Evolutionary conservation across 2,329 filamentous ascomycete species (phyloP), one percentile per base, ranked within the genome.

Genomic region (Furcasterigmium furcatum): DNA sequence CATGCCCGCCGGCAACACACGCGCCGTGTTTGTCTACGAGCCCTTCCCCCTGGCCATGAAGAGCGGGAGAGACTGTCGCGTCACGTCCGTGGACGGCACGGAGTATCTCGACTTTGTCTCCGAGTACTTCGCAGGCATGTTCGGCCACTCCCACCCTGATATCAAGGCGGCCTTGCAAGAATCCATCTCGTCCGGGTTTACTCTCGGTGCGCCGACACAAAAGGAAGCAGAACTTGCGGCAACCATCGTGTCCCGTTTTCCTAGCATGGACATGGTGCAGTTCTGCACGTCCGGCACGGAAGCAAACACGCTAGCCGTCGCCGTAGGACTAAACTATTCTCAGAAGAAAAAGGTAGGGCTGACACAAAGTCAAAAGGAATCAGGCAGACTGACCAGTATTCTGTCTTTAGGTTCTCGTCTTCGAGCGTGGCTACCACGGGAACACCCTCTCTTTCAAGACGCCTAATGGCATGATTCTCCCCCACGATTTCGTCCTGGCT

Each of bases 51-150:
- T 72, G 8, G 61, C 53, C 18, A 67, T 72, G 50, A 62, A 61
- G 45, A 67, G 59, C 19, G 62, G 65, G 12, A 49, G 59, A 29
- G 59, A 62, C 9, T 54, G 61, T 38, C 58, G 60, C 32, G 54
- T 73, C 9, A 64, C 57, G 4, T 70, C 68, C 5, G 68, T 65
- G 39, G 71, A 74, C 43, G 67, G 60, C 8, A 58, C 66, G 32
- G 58, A 52, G 58, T n/a, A n/a, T n/a, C n/a, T 72, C 12, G 82
- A 87, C 53, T 67, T 87, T 9, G 66, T 82, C 1, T 74, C 76
- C 29, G 83, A 87, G 58, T 79, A 79, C 55, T 80, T 79, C 0
- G 84, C 84, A 1, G 81, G 77, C 2, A 67, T 87, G 8, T 85
- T 78, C 55, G 84, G 84, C 0, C 83, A 87, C 62, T 82, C 77